Conservation (phyloP, 1,284 basidiomycete species). For the Uromyces viciae-fabae region DNA sequence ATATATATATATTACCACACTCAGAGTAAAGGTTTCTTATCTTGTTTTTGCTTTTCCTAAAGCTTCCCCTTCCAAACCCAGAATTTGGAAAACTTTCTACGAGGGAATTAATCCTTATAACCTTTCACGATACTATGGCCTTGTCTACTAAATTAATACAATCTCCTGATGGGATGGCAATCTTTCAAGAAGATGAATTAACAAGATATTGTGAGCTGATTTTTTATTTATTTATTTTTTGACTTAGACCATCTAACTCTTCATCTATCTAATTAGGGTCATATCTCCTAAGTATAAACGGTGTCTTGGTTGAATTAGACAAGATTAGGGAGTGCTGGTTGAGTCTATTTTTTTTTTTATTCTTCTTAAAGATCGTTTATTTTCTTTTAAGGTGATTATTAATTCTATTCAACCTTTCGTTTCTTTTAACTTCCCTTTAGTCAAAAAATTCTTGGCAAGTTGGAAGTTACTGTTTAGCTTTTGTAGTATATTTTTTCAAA, state of each 20-base stretch:
- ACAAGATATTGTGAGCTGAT: constrained; percentile 32
- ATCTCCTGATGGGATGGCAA: not conserved
- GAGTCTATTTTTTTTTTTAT: too few species aligned
- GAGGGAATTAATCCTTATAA: constrained; percentile 5
- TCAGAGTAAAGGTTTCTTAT: too few species aligned
- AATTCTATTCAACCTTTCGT: too few species aligned
- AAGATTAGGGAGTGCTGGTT: constrained; percentile 21
- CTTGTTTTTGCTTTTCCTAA: not conserved
- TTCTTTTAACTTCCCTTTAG: too few species aligned
- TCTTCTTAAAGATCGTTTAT: too few species aligned
- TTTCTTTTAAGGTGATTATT: too few species aligned
- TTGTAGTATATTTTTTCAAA: too few species aligned
- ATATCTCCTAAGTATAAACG: constrained; percentile 30
- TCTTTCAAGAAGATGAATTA: constrained; percentile 21
- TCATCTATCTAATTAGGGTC: not conserved
- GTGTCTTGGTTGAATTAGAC: constrained; percentile 35
- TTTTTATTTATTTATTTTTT: not conserved
- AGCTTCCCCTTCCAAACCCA: constrained; percentile 21
- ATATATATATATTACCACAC: too few species aligned
- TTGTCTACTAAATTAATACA: constrained; percentile 15
- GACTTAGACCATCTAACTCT: not conserved
- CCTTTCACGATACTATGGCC: constrained; percentile 23
- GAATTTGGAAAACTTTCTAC: not conserved
- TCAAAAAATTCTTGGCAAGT: too few species aligned
- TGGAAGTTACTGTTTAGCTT: too few species aligned